A percentile compares a stretch with the other conserved stretches of the same genome.
Conservation (phyloP, 257 asterid genomes). For the Hygrophila difformis region DNA sequence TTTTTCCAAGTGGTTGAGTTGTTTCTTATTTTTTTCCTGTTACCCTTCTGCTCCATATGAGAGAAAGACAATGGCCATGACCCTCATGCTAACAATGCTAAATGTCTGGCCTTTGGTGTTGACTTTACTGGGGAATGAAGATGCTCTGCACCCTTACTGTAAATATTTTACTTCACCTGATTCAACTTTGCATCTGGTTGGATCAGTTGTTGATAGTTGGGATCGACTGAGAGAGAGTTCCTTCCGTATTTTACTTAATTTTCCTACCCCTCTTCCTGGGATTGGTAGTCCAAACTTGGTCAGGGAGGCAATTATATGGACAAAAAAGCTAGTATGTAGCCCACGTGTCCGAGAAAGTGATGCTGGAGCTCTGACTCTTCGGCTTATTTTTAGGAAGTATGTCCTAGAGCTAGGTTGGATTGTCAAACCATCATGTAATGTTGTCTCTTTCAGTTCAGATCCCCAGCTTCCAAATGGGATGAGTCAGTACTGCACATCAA, state of each 20-base stretch:
- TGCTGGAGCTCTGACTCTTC: constrained; percentile 92
- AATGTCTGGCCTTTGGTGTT: constrained; percentile 68
- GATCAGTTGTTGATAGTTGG: constrained; percentile 96
- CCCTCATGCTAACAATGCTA: constrained; percentile 62
- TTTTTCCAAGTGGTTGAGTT: constrained; percentile 76
- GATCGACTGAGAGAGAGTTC: constrained; percentile 79
- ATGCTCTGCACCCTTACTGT: constrained; percentile 52
- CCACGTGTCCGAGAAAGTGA: constrained; percentile 99
- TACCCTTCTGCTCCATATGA: constrained; percentile 99
- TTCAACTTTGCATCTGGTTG: constrained; percentile 77
- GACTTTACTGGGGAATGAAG: constrained; percentile 26
- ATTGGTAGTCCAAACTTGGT: constrained; percentile 47
- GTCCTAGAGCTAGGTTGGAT: constrained; percentile 76
- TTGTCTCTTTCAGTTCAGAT: constrained; percentile 28
- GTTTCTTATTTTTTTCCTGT: constrained; percentile 81
- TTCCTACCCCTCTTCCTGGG: constrained; percentile 94
- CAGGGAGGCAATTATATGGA: constrained; percentile 61
- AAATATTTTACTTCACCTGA: constrained; percentile 56
- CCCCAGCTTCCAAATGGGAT: constrained; percentile 29
- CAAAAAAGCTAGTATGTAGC: constrained; percentile 78
- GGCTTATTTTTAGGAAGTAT: constrained; percentile 82
- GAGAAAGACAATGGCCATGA: constrained; percentile 95
- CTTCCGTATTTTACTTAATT: constrained; percentile 61
- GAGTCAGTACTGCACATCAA: constrained; percentile 17
- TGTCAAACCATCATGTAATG: constrained; percentile 41